phyloP scores from a whole-genome alignment of 345 rosid genomes.

The Barbarea vulgaris region DNA sequence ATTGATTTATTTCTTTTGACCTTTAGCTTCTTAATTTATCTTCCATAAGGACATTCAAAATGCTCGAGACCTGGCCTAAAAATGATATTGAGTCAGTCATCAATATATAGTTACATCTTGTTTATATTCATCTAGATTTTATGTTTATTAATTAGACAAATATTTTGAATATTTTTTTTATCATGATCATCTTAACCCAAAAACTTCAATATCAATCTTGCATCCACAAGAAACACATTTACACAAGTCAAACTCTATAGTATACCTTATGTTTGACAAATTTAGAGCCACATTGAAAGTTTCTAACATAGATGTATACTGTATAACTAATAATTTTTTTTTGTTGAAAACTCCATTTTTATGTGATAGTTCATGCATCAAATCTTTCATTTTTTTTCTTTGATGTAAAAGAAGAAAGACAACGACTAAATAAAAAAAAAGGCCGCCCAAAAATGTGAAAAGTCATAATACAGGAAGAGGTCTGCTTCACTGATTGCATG shows the following conservation, averaged over 20 bases:
- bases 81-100: background rate
- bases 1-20: too few species aligned
- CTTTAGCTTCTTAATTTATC: too few species aligned
- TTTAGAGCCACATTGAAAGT: background rate
- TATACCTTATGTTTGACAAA: background rate
- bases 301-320: background rate
- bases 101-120: too few species aligned
- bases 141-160: too few species aligned
- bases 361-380: background rate
- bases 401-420: background rate
- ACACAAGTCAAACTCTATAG: background rate
- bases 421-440: background rate
- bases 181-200: too few species aligned
- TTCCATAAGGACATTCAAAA: too few species aligned
- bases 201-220: background rate
- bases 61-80: too few species aligned
- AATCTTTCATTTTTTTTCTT: background rate
- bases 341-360: background rate
- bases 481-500: constrained; percentile 34
- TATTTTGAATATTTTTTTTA: too few species aligned
- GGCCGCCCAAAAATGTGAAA: constrained; percentile 2
- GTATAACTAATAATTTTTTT: background rate
- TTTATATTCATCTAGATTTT: too few species aligned
- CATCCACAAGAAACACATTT: background rate
- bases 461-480: constrained; percentile 2